These are phyloP conservation scores for Ophiostoma sp. DNA, from an alignment of 2,329 filamentous ascomycete genomes.

Conservation along the genomic window DNA sequence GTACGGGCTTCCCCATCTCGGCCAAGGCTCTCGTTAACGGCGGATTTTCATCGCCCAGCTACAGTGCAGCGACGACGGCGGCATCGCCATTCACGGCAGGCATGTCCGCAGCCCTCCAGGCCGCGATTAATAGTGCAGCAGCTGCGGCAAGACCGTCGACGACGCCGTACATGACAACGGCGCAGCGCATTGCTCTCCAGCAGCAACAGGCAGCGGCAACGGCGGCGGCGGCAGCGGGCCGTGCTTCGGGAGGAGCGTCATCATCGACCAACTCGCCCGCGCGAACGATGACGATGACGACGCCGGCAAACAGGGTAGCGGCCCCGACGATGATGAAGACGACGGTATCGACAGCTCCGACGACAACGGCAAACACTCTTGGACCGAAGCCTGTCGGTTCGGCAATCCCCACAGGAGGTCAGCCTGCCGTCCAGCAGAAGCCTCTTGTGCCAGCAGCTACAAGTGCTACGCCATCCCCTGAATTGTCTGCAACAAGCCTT, in stretches of 20 bases:
- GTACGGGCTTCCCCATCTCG: not conserved
- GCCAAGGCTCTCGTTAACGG: slow-evolving; percentile 8
- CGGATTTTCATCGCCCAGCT: slow-evolving; percentile 1
- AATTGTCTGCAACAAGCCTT: not conserved
- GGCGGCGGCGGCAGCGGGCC: not conserved
- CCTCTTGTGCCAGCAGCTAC: not conserved
- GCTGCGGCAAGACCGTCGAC: slow-evolving; percentile 15
- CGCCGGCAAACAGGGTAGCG: not conserved
- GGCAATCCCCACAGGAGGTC: not conserved
- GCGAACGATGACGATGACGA: not conserved
- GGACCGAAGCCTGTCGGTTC: not conserved
- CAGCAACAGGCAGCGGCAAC: not conserved
- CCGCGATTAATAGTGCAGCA: slow-evolving; percentile 21
- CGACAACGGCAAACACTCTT: not conserved
- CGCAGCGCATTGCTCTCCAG: slow-evolving; percentile 16
- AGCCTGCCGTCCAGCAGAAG: not conserved
- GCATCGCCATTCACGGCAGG: slow-evolving; percentile 19
- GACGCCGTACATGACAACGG: slow-evolving; percentile 15
- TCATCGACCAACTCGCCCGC: not conserved
- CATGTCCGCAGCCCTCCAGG: slow-evolving; percentile 20
- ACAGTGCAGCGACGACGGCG: slow-evolving; percentile 9
- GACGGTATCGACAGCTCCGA: not conserved
- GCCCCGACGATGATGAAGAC: not conserved
- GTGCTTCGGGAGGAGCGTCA: not conserved
- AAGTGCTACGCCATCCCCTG: not conserved